phyloP scores from a whole-genome alignment of 2,329 filamentous ascomycete genomes.

The Pseudogymnoascus sp. region DNA sequence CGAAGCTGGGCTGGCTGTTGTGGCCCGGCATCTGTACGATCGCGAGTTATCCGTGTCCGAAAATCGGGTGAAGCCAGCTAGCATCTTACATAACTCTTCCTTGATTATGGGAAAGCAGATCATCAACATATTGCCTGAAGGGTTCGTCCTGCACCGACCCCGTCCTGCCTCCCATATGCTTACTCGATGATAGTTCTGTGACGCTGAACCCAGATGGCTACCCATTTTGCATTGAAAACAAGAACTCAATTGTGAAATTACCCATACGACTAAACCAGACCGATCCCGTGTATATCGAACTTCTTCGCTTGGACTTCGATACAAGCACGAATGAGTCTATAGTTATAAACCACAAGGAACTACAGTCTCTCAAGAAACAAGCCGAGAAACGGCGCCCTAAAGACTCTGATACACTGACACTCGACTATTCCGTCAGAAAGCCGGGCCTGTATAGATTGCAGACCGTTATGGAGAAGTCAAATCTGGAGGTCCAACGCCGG shows the following conservation, averaged over 20 bases:
- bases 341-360: slow-evolving; percentile 62
- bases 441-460: slow-evolving; percentile 78
- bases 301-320: slow-evolving; percentile 79
- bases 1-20: slow-evolving; percentile 60
- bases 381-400: slow-evolving; percentile 59
- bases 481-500: slow-evolving; percentile 77
- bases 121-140: slow-evolving; percentile 94
- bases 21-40: slow-evolving; percentile 80
- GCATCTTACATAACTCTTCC: slow-evolving; percentile 83
- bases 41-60: slow-evolving; percentile 92
- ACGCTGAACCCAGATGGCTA: slow-evolving; percentile 72
- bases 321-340: slow-evolving; percentile 74
- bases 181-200: slow-evolving; percentile 52
- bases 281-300: slow-evolving; percentile 75
- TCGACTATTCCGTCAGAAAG: slow-evolving; percentile 72
- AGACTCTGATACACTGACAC: slow-evolving; percentile 50
- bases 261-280: slow-evolving; percentile 94
- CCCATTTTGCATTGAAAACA: slow-evolving; percentile 72
- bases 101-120: slow-evolving; percentile 95
- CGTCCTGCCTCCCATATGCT: not conserved
- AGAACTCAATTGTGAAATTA: slow-evolving; percentile 53
- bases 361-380: slow-evolving; percentile 65
- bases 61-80: slow-evolving; percentile 77
- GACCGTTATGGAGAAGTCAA: slow-evolving; percentile 85
- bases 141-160: slow-evolving; percentile 39